Conservation (phyloP, 192 early-diverging fungal species). For the Diversispora epigaea region DNA sequence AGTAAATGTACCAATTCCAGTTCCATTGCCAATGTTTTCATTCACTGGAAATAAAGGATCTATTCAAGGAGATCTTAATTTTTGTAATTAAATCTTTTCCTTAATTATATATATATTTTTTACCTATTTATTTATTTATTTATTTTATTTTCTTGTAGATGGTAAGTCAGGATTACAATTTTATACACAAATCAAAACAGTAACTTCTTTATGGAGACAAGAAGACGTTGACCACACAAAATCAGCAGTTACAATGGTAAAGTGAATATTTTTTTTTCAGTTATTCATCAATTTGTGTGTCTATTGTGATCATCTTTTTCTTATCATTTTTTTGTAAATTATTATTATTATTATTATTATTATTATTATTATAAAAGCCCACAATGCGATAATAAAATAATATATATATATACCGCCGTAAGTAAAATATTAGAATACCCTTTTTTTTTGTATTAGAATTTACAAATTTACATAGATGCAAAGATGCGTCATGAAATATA, state of each 20-base stretch:
- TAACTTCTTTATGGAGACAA: slow-evolving; percentile 90
- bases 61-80: slow-evolving; percentile 94
- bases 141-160: no score
- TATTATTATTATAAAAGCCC: slow-evolving; percentile 13
- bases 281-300: no score
- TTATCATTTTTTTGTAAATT: slow-evolving; percentile 24
- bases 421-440: no score
- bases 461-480: no score
- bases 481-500: no score
- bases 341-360: slow-evolving; percentile 32
- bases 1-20: slow-evolving; percentile 88
- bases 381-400: slow-evolving; percentile 23
- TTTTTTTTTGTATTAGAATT: no score
- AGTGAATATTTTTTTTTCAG: no score
- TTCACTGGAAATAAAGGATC: slow-evolving; percentile 90
- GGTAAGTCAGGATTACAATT: slow-evolving; percentile 75
- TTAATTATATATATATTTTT: background rate
- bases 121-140: background rate
- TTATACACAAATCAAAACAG: slow-evolving; percentile 92
- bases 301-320: slow-evolving; percentile 41
- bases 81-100: slow-evolving; percentile 48
- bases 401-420: background rate
- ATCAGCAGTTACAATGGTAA: slow-evolving; percentile 90
- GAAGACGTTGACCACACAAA: slow-evolving; percentile 70
- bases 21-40: slow-evolving; percentile 95